These are phyloP conservation scores for Cupressus sempervirens DNA, from an alignment of 75 land plant species.

Conservation along the genomic window DNA sequence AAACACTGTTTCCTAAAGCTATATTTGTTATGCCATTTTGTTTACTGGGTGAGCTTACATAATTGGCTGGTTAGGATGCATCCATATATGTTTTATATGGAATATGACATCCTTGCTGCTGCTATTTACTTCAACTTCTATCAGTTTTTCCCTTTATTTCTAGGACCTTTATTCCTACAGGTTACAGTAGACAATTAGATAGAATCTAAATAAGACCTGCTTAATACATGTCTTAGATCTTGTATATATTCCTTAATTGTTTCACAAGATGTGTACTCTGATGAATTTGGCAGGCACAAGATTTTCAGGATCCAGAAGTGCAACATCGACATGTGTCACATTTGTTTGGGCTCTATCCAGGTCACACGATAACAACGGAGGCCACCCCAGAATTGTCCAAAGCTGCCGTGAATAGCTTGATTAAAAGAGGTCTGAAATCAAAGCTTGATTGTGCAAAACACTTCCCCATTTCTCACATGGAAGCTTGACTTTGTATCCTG, in stretches of 20 bases:
- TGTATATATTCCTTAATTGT: background rate
- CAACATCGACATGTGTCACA: slow-evolving; percentile 92
- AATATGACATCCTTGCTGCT: too few relatives aligned
- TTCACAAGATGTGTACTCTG: background rate
- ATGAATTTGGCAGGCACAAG: slow-evolving; percentile 47
- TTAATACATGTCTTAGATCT: background rate
- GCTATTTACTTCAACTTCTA: background rate
- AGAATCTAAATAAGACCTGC: background rate
- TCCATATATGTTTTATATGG: background rate
- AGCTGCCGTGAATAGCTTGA: slow-evolving; percentile 67
- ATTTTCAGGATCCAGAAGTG: slow-evolving; percentile 81
- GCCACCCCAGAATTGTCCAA: slow-evolving; percentile 75
- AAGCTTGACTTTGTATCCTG: background rate
- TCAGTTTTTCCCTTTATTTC: background rate
- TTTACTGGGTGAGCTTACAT: background rate
- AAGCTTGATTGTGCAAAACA: background rate
- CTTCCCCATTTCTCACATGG: background rate
- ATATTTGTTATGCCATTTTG: background rate
- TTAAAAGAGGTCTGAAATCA: slow-evolving; percentile 66
- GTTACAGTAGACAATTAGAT: background rate
- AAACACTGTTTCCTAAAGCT: too few relatives aligned
- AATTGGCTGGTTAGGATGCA: background rate
- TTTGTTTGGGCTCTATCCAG: slow-evolving; percentile 87
- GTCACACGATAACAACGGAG: slow-evolving; percentile 64
- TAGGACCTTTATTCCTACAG: background rate